Base-by-base conservation (phyloP, 2,329 filamentous ascomycete genomes). In the Aspergillus brasiliensis region DNA sequence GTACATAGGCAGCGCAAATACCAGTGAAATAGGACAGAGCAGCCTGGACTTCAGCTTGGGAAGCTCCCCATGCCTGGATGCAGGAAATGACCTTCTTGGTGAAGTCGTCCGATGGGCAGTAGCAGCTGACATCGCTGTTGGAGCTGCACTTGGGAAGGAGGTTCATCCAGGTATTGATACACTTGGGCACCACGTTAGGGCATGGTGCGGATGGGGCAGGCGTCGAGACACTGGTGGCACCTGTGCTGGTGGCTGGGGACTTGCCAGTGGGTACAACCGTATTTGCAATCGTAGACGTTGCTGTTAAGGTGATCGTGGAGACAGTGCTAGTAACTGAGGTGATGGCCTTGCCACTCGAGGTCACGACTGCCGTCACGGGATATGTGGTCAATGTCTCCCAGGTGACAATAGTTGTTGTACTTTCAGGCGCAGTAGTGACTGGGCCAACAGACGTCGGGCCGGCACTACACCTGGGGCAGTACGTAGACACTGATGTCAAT, bases 111-210 rank as follows among this genome's bases (percentile, higher is more conserved):
- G 89, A 85, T 68, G 91, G 90, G 87, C 94, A 98, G 88, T 91
- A 97, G 86, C 94, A 98, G 66, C 80, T 78, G 61, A 83, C 79
- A 73, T 97, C 91, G 46, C 89, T 88, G 87, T 97, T 97, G 80
- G 91, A 88, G 69, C 84, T 83, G 86, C 94, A 98, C 73, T 85
- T 81, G 53, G 90, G 85, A 10, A 76, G 66, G 62, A 83, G 79
- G 74, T 86, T 85, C 71, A 96, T 79, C 91, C 92, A 97, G 71
- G 92, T 96, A 85, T 94, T 95, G 79, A 98, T 81, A 83, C 94
- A 98, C 73, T 87, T 87, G 64, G 94, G 93, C 52, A 97, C 88
- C 51, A 93, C 85, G 25, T 82, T 79, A 59, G 92, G 92, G 79
- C 87, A 81, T 28, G 70, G 68, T 25, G 73, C 73, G 3, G 71